These are phyloP conservation scores for Dryas alaskensis DNA, from an alignment of 306 rosid genomes.

Conservation along the genomic window DNA sequence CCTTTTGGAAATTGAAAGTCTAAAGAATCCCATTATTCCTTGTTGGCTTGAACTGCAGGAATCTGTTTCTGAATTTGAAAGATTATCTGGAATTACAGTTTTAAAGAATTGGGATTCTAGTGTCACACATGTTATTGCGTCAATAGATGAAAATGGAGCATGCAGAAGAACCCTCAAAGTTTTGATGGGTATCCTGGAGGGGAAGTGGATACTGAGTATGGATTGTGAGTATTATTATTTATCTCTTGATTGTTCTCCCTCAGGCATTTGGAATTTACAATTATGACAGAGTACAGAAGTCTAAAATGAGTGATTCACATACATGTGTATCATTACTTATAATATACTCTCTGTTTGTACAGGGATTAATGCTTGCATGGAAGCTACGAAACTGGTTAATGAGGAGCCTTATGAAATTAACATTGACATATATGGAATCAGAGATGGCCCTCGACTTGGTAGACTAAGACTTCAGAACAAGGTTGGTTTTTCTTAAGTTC, in stretches of 20 bases:
- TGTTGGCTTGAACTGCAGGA: conserved; percentile 50
- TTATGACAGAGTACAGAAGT: background rate
- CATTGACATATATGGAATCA: conserved; percentile 67
- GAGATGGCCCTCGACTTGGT: conserved; percentile 83
- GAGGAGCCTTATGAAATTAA: conserved; percentile 69
- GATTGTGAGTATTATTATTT: conserved; percentile 50
- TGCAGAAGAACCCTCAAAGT: conserved; percentile 92
- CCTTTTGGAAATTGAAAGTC: background rate
- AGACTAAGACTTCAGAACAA: conserved; percentile 66
- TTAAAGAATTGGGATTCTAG: conserved; percentile 72
- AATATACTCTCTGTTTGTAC: conserved; percentile 18
- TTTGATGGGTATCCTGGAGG: conserved; percentile 82
- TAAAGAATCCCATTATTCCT: conserved; percentile 4
- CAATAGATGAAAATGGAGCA: conserved; percentile 78
- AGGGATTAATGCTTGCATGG: conserved; percentile 82
- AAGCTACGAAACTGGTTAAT: conserved; percentile 56
- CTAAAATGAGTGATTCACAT: background rate
- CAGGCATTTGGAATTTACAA: background rate
- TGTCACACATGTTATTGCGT: conserved; percentile 85
- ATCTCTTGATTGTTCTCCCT: conserved; percentile 4
- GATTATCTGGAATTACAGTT: conserved; percentile 53
- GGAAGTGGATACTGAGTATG: conserved; percentile 81
- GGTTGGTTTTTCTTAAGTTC: conserved; percentile 44
- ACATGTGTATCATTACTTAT: background rate
- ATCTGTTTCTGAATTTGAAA: conserved; percentile 64